A percentile compares a stretch with the other conserved stretches of the same genome.
Evolutionary conservation across 2,329 filamentous ascomycete species (phyloP).

Genomic region (Albophoma yamanashiensis): DNA sequence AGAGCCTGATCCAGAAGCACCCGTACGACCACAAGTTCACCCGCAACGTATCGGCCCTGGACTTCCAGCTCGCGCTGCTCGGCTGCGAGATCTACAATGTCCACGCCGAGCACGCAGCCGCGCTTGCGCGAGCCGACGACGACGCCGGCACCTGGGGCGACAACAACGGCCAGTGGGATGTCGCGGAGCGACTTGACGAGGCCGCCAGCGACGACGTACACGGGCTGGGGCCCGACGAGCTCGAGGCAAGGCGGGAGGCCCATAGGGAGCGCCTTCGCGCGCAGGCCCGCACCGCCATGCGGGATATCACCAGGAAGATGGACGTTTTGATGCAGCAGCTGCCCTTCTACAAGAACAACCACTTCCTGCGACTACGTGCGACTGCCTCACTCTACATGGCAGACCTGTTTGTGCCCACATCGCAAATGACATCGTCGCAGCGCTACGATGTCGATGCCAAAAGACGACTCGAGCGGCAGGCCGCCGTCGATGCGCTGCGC

Average conservation of each 20-base stretch:
- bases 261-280: conserved; percentile 28
- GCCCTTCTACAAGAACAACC: conserved; percentile 58
- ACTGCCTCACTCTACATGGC: conserved; percentile 67
- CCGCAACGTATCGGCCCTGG: conserved; percentile 50
- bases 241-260: conserved; percentile 11
- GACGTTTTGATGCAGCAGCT: conserved; percentile 58
- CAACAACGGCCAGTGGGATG: conserved; percentile 2
- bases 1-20: conserved; percentile 66
- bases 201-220: conserved; percentile 1
- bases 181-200: conserved; percentile 12
- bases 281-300: conserved; percentile 47
- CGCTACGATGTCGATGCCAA: conserved; percentile 11
- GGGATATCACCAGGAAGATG: conserved; percentile 55
- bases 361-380: conserved; percentile 59
- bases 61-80: conserved; percentile 76
- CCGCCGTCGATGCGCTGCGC: conserved; percentile 14
- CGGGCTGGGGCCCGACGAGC: conserved; percentile 2
- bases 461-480: conserved; percentile 17
- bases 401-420: conserved; percentile 46
- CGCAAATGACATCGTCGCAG: conserved; percentile 9
- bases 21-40: conserved; percentile 55
- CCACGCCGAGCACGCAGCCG: conserved; percentile 45
- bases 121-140: conserved; percentile 16
- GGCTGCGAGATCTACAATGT: conserved; percentile 71
- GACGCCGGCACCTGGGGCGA: background rate